Percentiles rank a stretch among this genome's conserved stretches.
Conservation (phyloP, 2,329 filamentous ascomycete genomes). For the Trichophyton rubrum region DNA sequence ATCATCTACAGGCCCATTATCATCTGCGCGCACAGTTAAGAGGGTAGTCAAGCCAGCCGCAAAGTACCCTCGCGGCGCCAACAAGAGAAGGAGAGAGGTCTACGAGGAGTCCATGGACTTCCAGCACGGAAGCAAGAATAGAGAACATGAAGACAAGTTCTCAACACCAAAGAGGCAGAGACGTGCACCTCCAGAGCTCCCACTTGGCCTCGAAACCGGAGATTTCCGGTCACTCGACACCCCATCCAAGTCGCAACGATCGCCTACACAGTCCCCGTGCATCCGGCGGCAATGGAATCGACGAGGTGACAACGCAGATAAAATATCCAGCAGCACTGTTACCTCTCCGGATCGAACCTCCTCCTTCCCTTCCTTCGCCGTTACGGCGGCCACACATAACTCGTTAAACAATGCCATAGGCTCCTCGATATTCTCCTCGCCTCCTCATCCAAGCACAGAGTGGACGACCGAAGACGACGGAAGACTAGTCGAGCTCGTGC, state of each 20-base stretch:
- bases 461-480: conserved; percentile 34
- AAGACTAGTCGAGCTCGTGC: conserved; percentile 31
- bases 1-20: conserved; percentile 1
- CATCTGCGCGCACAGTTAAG: conserved; percentile 19
- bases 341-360: not conserved
- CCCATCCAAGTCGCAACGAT: conserved; percentile 14
- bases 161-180: conserved; percentile 36
- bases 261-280: conserved; percentile 20
- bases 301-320: conserved; percentile 13
- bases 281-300: conserved; percentile 10
- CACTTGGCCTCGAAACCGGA: conserved; percentile 30
- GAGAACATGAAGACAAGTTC: conserved; percentile 16
- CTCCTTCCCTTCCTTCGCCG: not conserved
- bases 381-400: not conserved
- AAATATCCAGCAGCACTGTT: not conserved
- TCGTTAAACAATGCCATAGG: not conserved
- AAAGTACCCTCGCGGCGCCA: conserved; percentile 10
- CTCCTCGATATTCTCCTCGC: conserved; percentile 7
- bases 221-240: conserved; percentile 33
- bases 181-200: conserved; percentile 32
- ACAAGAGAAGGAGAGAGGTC: conserved; percentile 17
- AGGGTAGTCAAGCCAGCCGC: conserved; percentile 19
- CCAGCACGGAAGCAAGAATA: not conserved
- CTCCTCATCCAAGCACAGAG: conserved; percentile 7
- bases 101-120: conserved; percentile 25